These are phyloP conservation scores for Yamadazyma diddensiae DNA, from an alignment of 1,139 yeast species.

Conservation along the genomic window DNA sequence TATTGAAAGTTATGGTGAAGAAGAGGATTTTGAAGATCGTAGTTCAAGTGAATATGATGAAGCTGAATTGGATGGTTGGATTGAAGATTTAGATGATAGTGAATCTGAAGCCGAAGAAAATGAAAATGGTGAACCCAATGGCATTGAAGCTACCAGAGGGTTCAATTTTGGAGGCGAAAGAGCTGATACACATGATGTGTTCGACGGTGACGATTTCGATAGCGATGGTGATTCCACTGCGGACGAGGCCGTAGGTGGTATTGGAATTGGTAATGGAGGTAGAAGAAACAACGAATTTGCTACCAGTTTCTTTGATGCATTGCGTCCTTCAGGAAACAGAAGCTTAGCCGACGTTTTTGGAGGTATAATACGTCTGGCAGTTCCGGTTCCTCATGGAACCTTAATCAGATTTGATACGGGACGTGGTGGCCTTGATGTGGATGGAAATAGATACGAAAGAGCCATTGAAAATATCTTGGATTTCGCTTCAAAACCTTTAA, in stretches of 20 bases:
- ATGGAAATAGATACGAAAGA: conserved; percentile 21
- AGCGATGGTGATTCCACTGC: conserved; percentile 24
- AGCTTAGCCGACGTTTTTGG: conserved; percentile 19
- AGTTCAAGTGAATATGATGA: conserved; percentile 36
- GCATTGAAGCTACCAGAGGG: conserved; percentile 9
- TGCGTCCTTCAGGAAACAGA: conserved; percentile 21
- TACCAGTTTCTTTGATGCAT: conserved; percentile 24
- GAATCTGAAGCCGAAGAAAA: conserved; percentile 16
- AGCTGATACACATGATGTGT: conserved; percentile 1
- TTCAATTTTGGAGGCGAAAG: conserved; percentile 1
- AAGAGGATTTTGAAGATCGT: conserved; percentile 24
- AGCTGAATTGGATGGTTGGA: conserved; percentile 44
- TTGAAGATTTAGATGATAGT: conserved; percentile 37
- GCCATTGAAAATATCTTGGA: conserved; percentile 28
- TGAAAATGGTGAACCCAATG: conserved; percentile 1
- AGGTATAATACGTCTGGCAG: conserved; percentile 14
- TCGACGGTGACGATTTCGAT: conserved; percentile 17
- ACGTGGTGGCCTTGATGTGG: conserved; percentile 12
- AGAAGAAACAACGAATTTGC: conserved; percentile 22
- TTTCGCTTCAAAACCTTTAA: conserved; percentile 12
- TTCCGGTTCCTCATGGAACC: conserved; percentile 15
- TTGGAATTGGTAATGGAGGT: conserved; percentile 10
- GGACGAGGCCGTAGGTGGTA: conserved; percentile 19
- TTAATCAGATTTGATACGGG: conserved; percentile 11
- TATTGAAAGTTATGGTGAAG: conserved; percentile 27